These are phyloP conservation scores for Talaromyces sp. DNA, from an alignment of 2,329 filamentous ascomycete species.

Conservation along the genomic window DNA sequence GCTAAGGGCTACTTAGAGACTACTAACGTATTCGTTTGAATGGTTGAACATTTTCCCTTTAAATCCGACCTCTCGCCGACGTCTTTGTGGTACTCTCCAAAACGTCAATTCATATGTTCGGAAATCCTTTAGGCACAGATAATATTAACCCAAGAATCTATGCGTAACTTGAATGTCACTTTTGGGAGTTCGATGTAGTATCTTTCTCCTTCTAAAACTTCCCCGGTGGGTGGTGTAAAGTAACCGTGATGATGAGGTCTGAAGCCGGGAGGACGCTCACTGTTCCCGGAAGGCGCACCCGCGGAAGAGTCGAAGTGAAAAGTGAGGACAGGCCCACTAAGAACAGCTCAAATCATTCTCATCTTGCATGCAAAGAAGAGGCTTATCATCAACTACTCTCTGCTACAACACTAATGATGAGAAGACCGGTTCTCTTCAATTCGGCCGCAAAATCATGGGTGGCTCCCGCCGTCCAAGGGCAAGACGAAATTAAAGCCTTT, in stretches of 20 bases:
- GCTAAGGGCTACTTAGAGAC: too few relatives aligned
- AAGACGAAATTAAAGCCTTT: background rate
- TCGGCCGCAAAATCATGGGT: background rate
- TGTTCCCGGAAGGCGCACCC: background rate
- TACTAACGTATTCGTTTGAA: too few relatives aligned
- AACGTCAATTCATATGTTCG: too few relatives aligned
- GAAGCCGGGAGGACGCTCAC: background rate
- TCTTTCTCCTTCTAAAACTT: background rate
- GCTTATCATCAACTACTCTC: too few relatives aligned
- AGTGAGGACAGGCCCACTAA: background rate
- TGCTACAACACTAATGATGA: background rate
- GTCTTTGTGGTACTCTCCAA: too few relatives aligned
- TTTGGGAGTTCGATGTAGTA: too few relatives aligned
- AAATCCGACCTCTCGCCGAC: too few relatives aligned
- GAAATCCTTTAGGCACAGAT: too few relatives aligned
- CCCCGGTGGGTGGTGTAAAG: background rate
- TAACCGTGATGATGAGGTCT: background rate
- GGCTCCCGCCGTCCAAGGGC: background rate
- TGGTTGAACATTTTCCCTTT: too few relatives aligned
- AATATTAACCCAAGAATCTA: too few relatives aligned
- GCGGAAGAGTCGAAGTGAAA: background rate
- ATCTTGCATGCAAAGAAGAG: background rate
- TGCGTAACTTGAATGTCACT: too few relatives aligned
- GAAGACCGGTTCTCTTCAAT: background rate
- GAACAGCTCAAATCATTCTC: background rate